phyloP scores from a whole-genome alignment of 495 filamentous ascomycete species.

The Penicillium samsonianum region DNA sequence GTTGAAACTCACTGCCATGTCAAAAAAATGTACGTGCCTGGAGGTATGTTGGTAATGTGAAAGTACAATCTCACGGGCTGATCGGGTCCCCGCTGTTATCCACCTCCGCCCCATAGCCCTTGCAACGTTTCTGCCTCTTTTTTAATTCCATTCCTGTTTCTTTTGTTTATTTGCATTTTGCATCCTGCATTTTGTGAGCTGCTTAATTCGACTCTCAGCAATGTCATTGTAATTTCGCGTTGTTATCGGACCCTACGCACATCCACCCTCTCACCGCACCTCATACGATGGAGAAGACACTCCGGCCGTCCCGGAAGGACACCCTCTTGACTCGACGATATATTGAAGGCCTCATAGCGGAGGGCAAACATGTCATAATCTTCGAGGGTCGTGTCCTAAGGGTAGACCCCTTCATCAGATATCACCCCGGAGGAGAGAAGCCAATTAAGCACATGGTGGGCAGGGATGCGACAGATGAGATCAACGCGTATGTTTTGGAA shows the following conservation, averaged over 20 bases:
- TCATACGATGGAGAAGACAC: conserved; percentile 23
- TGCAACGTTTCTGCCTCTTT: conserved; percentile 18
- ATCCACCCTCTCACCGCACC: conserved; percentile 11
- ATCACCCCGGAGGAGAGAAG: conserved; percentile 91
- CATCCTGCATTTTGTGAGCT: neutral
- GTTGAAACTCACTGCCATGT: conserved; percentile 23
- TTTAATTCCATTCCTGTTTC: conserved; percentile 5
- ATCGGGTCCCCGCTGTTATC: conserved; percentile 27
- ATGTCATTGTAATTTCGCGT: conserved; percentile 8
- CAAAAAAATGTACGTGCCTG: neutral
- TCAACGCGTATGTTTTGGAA: conserved; percentile 70
- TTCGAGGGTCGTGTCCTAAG: conserved; percentile 79
- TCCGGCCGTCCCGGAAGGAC: conserved; percentile 44
- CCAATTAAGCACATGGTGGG: conserved; percentile 95
- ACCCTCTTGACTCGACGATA: conserved; percentile 66
- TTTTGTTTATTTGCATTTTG: neutral
- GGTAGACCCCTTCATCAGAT: conserved; percentile 83
- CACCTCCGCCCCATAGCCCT: conserved; percentile 22
- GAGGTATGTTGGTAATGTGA: conserved; percentile 7
- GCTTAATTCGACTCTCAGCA: neutral
- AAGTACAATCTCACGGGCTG: conserved; percentile 21
- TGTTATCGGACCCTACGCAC: neutral
- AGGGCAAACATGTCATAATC: conserved; percentile 80
- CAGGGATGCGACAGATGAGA: conserved; percentile 93
- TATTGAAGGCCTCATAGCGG: conserved; percentile 84